These are phyloP conservation scores for Setaria italica DNA, from an alignment of 202 grass and related monocot genomes.

Conservation along the genomic window DNA sequence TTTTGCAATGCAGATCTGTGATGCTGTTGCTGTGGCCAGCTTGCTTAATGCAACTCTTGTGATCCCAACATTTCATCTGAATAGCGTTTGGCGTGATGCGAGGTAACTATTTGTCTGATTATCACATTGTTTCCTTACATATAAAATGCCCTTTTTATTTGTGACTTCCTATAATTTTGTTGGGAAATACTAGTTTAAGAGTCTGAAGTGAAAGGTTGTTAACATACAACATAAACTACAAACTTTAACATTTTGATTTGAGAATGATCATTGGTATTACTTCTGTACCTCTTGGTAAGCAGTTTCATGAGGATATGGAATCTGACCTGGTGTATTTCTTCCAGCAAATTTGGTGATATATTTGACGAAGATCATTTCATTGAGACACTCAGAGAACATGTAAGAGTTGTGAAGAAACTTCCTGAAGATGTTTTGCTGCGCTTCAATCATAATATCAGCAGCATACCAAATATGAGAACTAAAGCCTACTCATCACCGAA, in stretches of 20 bases:
- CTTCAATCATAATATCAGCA: constrained; percentile 90
- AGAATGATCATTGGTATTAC: not conserved
- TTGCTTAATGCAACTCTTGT: constrained; percentile 96
- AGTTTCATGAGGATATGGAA: constrained; percentile 23
- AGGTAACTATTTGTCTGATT: constrained; percentile 57
- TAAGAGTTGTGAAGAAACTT: constrained; percentile 80
- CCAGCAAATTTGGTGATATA: constrained; percentile 92
- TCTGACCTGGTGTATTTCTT: constrained; percentile 48
- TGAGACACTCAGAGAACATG: constrained; percentile 71
- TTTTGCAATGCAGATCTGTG: constrained; percentile 77
- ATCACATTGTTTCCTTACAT: not conserved
- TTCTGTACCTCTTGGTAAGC: not conserved
- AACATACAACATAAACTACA: not conserved
- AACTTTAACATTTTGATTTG: constrained; percentile 17
- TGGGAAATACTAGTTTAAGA: not conserved
- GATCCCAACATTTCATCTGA: constrained; percentile 92
- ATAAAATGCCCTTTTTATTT: constrained; percentile 10
- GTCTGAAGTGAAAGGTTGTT: constrained; percentile 2
- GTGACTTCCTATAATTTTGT: constrained; percentile 6
- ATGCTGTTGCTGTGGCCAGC: constrained; percentile 88
- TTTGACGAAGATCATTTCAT: constrained; percentile 96
- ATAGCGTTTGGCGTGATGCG: constrained; percentile 94
- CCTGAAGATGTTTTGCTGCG: constrained; percentile 70
- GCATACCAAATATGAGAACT: constrained; percentile 95
- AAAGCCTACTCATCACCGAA: constrained; percentile 78